Percentiles rank a stretch among this genome's conserved stretches.
phyloP scores from a whole-genome alignment of 495 filamentous ascomycete genomes.

The Xylaria acuta region DNA sequence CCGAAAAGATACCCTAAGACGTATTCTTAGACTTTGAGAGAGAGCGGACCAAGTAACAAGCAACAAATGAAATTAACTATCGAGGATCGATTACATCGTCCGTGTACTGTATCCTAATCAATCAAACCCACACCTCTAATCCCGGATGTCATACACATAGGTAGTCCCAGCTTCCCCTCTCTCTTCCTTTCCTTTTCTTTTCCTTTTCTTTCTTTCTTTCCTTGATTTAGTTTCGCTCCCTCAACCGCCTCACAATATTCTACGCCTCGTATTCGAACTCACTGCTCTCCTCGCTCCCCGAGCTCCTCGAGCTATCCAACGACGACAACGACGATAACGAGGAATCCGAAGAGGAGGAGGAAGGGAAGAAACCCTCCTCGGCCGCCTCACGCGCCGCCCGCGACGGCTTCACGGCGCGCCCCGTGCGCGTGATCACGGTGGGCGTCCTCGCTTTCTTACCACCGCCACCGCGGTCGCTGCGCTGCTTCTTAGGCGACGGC shows the following conservation, averaged over 20 bases:
- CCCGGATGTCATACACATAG: not conserved
- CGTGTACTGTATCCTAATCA: not conserved
- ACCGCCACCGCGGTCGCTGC: not conserved
- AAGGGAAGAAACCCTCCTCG: not conserved
- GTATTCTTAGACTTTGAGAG: not conserved
- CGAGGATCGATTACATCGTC: slow-evolving; percentile 8
- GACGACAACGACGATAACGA: not conserved
- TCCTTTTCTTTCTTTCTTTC: not conserved
- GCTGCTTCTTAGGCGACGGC: slow-evolving; percentile 17
- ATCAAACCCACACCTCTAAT: not conserved
- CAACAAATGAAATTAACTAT: slow-evolving; percentile 9
- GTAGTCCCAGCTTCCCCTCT: not conserved
- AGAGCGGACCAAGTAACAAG: not conserved
- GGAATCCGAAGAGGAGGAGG: not conserved
- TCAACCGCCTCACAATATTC: not conserved
- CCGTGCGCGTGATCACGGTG: not conserved
- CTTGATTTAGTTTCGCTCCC: not conserved
- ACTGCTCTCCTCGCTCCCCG: not conserved
- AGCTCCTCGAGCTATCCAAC: not conserved
- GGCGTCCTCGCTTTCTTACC: not conserved
- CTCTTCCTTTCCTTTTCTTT: not conserved
- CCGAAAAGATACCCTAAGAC: not conserved
- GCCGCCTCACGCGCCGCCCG: not conserved
- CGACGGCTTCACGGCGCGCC: not conserved
- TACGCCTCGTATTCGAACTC: not conserved